phyloP scores from a whole-genome alignment of 306 rosid species.

The Ochetophila trinervis region DNA sequence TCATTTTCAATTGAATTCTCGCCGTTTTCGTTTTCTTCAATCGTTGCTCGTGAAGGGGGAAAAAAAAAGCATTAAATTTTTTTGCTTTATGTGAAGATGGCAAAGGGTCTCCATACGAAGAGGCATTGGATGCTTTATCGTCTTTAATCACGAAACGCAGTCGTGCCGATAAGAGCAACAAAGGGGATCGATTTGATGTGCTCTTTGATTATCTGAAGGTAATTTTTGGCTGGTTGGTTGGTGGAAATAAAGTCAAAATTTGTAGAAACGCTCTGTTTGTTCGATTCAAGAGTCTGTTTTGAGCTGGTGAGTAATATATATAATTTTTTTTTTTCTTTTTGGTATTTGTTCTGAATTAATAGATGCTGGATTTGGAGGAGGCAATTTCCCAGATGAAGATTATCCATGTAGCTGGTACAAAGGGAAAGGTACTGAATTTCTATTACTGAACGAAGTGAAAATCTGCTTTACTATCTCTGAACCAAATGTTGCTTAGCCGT shows the following conservation, averaged over 20 bases:
- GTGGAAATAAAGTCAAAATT: not conserved
- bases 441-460: not conserved
- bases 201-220: slow-evolving; percentile 69
- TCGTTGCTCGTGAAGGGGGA: not conserved
- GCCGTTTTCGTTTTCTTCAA: not conserved
- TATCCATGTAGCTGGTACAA: slow-evolving; percentile 96
- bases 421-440: slow-evolving; percentile 72
- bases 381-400: slow-evolving; percentile 72
- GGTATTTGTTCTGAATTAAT: slow-evolving; percentile 2
- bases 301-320: not conserved
- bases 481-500: too few relatives aligned
- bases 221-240: not conserved
- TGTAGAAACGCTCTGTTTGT: not conserved
- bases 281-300: not conserved
- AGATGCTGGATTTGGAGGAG: slow-evolving; percentile 93
- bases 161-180: slow-evolving; percentile 68
- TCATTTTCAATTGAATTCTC: not conserved
- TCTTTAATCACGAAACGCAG: slow-evolving; percentile 79
- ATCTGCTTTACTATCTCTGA: not conserved
- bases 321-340: too few relatives aligned
- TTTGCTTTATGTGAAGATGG: slow-evolving; percentile 34
- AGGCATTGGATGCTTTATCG: slow-evolving; percentile 76
- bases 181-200: slow-evolving; percentile 67
- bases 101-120: slow-evolving; percentile 51
- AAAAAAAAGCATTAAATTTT: too few relatives aligned